These are phyloP conservation scores for Debaryomyces subglobosus DNA, from an alignment of 1,139 yeast genomes.

Conservation along the genomic window DNA sequence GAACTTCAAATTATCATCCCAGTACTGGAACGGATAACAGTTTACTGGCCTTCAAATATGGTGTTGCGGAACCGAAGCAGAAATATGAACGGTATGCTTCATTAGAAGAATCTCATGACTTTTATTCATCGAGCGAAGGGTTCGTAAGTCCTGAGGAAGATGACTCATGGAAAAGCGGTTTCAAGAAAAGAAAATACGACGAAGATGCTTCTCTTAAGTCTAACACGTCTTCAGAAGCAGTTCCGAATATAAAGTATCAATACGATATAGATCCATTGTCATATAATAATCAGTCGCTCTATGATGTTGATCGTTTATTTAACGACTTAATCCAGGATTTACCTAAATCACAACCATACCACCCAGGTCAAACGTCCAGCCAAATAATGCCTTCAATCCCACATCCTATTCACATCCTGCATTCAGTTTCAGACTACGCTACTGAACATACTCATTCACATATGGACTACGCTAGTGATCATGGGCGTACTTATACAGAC, in stretches of 20 bases:
- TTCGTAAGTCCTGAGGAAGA: slow-evolving; percentile 51
- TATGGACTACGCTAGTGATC: background rate
- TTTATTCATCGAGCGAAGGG: slow-evolving; percentile 28
- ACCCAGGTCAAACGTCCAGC: background rate
- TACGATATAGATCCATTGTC: slow-evolving; percentile 1
- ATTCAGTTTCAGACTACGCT: background rate
- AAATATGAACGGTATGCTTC: background rate
- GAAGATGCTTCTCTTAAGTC: slow-evolving; percentile 4
- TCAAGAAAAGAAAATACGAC: slow-evolving; percentile 15
- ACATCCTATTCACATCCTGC: background rate
- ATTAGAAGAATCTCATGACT: background rate
- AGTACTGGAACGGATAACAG: slow-evolving; percentile 12
- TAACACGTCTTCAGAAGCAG: background rate
- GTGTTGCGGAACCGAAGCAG: background rate
- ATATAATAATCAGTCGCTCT: slow-evolving; percentile 3
- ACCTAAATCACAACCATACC: slow-evolving; percentile 5
- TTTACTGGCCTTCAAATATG: background rate
- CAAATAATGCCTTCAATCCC: background rate
- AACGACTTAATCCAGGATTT: slow-evolving; percentile 10
- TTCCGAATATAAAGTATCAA: background rate
- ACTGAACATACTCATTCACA: background rate
- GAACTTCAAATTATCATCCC: slow-evolving; percentile 13
- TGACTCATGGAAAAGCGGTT: slow-evolving; percentile 57
- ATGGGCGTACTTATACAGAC: background rate
- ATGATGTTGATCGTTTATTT: slow-evolving; percentile 14